Base-by-base conservation (phyloP, 164 flowering plant species). In the Umbilicus rupestris region DNA sequence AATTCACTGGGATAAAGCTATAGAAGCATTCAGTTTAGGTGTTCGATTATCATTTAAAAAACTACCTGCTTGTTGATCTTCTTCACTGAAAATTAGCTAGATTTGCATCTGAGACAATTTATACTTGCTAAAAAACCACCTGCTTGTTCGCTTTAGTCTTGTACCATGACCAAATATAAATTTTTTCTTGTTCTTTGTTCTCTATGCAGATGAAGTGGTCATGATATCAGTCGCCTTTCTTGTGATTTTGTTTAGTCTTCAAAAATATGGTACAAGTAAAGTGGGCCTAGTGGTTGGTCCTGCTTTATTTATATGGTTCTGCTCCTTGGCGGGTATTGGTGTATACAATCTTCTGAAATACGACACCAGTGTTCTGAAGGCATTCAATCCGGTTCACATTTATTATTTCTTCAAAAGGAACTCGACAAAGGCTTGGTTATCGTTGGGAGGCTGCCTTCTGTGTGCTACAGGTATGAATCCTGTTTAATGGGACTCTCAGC, bases 251-350 rank as follows among this genome's bases (percentile, higher is more conserved):
- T 95, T 95, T 81, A 88, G 97, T 75, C 80, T 88, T 69, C 99
- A 95, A 81, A 90, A 82, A 76, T 95, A 74, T 79, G 97, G 97
- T 58, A 90, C 99, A 68, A 95, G 99, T 79, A 92, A 95, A 85
- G 87, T 92, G 69, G 99, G 99, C 71, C 88, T 95, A 70, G 90
- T 76, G 58, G 83, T 95, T 28, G 99, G 99, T 67, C 99, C 99
- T 69, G 94, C 97, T 70, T 83, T 95, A 67, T 86, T 92, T 50
- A 62, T 95, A 73, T 95, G 97, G 99, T 92, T 95, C 79, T 92
- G 96, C 80, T 88, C 84, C 70, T 96, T 95, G 72, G 99, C 84
- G 26, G 94, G 85, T 65, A 77, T 92, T 72, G 99, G 97, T 64
- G 81, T 95, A 71, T 88, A 90, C 83, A 95, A 95, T 81, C 84